Base-by-base conservation (phyloP, 2,329 filamentous ascomycete species). In the Sarocladium strictum region DNA sequence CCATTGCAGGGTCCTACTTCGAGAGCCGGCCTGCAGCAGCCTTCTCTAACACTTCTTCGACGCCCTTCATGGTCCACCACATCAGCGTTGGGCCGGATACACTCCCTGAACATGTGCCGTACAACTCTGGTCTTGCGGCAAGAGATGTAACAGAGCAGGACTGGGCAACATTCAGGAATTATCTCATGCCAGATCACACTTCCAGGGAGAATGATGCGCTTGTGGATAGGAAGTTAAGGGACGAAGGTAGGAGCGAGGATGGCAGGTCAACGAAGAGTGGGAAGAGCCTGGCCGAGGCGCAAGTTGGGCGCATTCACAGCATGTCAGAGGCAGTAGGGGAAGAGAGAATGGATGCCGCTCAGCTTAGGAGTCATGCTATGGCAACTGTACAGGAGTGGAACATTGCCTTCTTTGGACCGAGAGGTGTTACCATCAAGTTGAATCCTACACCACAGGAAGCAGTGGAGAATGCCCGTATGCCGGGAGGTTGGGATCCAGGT, bases 161-260 rank as follows among this genome's bases (percentile, higher is more conserved):
- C 62, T 85, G 81, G 81, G 72, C 74, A 33, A 83, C 80, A 0
- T 84, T 85, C 64, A 59, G 80, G 45, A 83, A 83, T 60, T 77
- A 76, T 57, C 64, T 84, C 15, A 63, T 84, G 21, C 80, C 81
- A 0, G 67, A 77, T 53, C 73, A 79, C 61, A 66, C 69, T 3
- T 65, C 67, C 1, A 62, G 64, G 15, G 65, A 67, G 17, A 83
- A 80, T 59, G 73, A 75, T 15, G 47, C 23, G 26, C 4, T 51
- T 3, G 27, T 51, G 11, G 74, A 79, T 57, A 71, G 76, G 54
- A 82, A 83, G 60, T 58, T 76, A 26, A 68, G 70, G 26, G 70
- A 69, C 0, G 76, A 80, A 55, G 66, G 64, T 4, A 55, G 58
- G 9, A 62, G 58, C 14, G 63, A 71, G 26, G 29, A 35, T 35